Percentiles rank a stretch among this genome's conserved stretches.
Evolutionary conservation across 2,329 filamentous ascomycete genomes (phyloP).

Genomic region (Talaromyces islandicus): DNA sequence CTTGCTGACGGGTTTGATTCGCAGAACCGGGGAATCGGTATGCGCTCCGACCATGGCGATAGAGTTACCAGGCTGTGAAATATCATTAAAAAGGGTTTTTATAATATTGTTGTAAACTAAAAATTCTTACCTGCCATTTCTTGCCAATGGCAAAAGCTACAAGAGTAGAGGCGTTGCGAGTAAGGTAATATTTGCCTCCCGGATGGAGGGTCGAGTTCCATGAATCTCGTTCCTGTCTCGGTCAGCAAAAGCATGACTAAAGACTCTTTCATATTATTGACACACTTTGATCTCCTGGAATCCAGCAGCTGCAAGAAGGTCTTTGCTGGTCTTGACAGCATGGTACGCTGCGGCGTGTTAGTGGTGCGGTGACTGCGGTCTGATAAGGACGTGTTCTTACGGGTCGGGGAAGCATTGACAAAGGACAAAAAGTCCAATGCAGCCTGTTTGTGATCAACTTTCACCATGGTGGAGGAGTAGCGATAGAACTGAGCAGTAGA

Average conservation of each 20-base stretch:
- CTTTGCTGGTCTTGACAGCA: constrained; percentile 73
- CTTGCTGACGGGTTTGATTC: constrained; percentile 91
- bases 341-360: constrained; percentile 68
- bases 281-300: constrained; percentile 73
- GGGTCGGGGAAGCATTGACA: constrained; percentile 89
- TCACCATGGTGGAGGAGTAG: constrained; percentile 19
- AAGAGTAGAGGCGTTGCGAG: constrained; percentile 86
- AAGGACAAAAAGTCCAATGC: constrained; percentile 87
- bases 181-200: constrained; percentile 94
- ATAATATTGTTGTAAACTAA: background rate
- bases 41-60: constrained; percentile 92
- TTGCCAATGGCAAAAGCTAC: constrained; percentile 87
- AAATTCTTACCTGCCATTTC: constrained; percentile 62
- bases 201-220: constrained; percentile 76
- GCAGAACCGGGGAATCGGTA: constrained; percentile 87
- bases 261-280: background rate
- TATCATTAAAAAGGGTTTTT: background rate
- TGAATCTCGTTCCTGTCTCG: constrained; percentile 67
- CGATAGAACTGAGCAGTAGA: background rate
- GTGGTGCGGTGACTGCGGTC: constrained; percentile 8
- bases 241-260: background rate
- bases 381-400: constrained; percentile 46
- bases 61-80: constrained; percentile 65
- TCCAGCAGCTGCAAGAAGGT: constrained; percentile 72
- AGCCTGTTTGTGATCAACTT: constrained; percentile 30